These are phyloP conservation scores for Striga asiatica DNA, from an alignment of 257 asterid genomes.

Conservation along the genomic window DNA sequence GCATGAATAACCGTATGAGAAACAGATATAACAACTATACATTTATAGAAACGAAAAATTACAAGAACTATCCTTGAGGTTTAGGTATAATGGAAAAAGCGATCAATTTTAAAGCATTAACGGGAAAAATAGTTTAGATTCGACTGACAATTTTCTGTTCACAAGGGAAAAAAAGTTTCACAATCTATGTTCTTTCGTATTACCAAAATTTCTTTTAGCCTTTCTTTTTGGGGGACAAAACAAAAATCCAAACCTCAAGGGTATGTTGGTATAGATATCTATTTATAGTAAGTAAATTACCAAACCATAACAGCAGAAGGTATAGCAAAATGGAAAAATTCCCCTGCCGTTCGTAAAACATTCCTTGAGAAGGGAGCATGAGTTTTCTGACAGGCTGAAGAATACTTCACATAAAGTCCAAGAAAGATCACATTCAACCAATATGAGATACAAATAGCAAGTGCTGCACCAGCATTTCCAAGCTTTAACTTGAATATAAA, in stretches of 20 bases:
- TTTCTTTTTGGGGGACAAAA: too few relatives aligned
- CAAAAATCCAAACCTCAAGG: not conserved
- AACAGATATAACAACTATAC: not conserved
- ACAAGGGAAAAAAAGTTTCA: too few relatives aligned
- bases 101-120: too few relatives aligned
- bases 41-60: not conserved
- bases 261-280: not conserved
- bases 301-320: conserved; percentile 37
- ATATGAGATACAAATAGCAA: conserved; percentile 29
- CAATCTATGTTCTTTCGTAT: too few relatives aligned
- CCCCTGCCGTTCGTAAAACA: conserved; percentile 16
- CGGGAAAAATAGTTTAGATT: too few relatives aligned
- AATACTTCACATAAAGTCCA: conserved; percentile 22
- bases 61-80: not conserved
- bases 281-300: conserved; percentile 15
- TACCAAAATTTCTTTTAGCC: too few relatives aligned
- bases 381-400: conserved; percentile 24
- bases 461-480: conserved; percentile 36
- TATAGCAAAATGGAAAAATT: conserved; percentile 32
- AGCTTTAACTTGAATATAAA: conserved; percentile 29
- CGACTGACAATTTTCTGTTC: too few relatives aligned
- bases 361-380: conserved; percentile 29
- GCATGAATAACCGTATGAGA: too few relatives aligned
- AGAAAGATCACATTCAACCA: conserved; percentile 31
- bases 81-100: too few relatives aligned